A percentile compares a stretch with the other conserved stretches of the same genome.
Evolutionary conservation across 1,284 basidiomycete species (phyloP).

Genomic region (Puccinia horiana): DNA sequence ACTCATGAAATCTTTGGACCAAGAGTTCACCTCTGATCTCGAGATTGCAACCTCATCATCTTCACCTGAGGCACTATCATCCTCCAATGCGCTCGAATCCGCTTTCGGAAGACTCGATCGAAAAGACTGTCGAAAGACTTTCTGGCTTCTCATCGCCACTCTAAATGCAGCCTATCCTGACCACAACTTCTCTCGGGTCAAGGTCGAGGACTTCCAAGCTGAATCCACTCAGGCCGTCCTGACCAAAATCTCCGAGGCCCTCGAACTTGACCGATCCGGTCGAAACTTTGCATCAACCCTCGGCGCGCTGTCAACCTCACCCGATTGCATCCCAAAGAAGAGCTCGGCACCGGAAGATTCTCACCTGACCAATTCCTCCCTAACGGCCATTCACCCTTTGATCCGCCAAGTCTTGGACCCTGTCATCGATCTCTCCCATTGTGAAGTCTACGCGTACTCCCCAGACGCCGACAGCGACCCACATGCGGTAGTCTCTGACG

Average conservation of each 20-base stretch:
- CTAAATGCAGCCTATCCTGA: slow-evolving; percentile 97
- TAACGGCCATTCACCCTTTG: slow-evolving; percentile 70
- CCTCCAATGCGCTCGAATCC: slow-evolving; percentile 52
- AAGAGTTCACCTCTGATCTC: slow-evolving; percentile 74
- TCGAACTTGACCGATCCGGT: slow-evolving; percentile 56
- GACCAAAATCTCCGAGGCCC: slow-evolving; percentile 75
- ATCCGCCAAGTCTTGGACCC: slow-evolving; percentile 85
- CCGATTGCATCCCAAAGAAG: slow-evolving; percentile 48
- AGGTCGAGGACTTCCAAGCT: slow-evolving; percentile 83
- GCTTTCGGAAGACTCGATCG: slow-evolving; percentile 61
- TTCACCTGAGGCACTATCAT: slow-evolving; percentile 57
- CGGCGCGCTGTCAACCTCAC: slow-evolving; percentile 47
- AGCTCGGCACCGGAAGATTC: slow-evolving; percentile 51
- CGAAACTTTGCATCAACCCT: slow-evolving; percentile 49
- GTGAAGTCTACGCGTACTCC: slow-evolving; percentile 91
- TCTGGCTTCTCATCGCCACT: slow-evolving; percentile 90
- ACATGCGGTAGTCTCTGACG: slow-evolving; percentile 68
- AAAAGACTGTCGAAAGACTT: slow-evolving; percentile 72
- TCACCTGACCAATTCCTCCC: slow-evolving; percentile 55
- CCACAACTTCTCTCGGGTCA: slow-evolving; percentile 91
- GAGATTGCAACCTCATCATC: slow-evolving; percentile 69
- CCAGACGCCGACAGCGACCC: slow-evolving; percentile 95
- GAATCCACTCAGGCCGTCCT: slow-evolving; percentile 72
- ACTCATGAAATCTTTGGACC: slow-evolving; percentile 87
- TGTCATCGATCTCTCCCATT: slow-evolving; percentile 83